phyloP scores from a whole-genome alignment of 2,329 filamentous ascomycete species.

The Fusarium mundagurra region DNA sequence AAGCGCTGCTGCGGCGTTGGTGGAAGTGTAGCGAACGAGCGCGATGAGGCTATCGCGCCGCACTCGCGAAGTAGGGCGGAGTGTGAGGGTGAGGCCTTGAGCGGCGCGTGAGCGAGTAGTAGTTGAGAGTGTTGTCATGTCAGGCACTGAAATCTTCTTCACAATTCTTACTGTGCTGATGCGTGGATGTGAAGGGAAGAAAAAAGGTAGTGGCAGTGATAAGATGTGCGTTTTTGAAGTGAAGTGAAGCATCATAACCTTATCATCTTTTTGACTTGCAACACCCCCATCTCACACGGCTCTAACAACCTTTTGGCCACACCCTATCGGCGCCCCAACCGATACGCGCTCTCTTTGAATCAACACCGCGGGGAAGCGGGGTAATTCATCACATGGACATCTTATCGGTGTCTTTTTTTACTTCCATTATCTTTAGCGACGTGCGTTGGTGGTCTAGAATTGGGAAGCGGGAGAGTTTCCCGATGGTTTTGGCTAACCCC shows the following conservation, averaged over 20 bases:
- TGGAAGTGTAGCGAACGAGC: conserved; percentile 5
- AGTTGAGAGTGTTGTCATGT: conserved; percentile 28
- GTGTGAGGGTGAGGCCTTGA: conserved; percentile 15
- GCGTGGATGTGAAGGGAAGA: not conserved
- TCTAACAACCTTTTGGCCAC: not conserved
- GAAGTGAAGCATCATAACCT: conserved; percentile 7
- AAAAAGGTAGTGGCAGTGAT: not conserved
- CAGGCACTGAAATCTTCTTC: not conserved
- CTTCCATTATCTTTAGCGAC: not conserved
- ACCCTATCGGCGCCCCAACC: conserved; percentile 26
- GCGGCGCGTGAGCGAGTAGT: conserved; percentile 19
- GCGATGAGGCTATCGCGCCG: conserved; percentile 7
- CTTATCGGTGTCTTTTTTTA: not conserved
- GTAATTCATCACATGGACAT: conserved; percentile 27
- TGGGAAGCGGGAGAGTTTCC: conserved; percentile 18
- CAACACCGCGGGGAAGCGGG: conserved; percentile 33
- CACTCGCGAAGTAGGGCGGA: not conserved
- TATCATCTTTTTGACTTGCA: conserved; percentile 22
- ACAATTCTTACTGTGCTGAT: not conserved
- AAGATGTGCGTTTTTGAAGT: not conserved
- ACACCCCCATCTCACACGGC: not conserved
- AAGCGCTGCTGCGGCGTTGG: conserved; percentile 12
- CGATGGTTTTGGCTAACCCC: conserved; percentile 20
- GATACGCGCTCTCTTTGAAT: not conserved
- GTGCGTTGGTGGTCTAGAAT: conserved; percentile 1